phyloP scores from a whole-genome alignment of 257 asterid genomes.

The Scutellaria minor region DNA sequence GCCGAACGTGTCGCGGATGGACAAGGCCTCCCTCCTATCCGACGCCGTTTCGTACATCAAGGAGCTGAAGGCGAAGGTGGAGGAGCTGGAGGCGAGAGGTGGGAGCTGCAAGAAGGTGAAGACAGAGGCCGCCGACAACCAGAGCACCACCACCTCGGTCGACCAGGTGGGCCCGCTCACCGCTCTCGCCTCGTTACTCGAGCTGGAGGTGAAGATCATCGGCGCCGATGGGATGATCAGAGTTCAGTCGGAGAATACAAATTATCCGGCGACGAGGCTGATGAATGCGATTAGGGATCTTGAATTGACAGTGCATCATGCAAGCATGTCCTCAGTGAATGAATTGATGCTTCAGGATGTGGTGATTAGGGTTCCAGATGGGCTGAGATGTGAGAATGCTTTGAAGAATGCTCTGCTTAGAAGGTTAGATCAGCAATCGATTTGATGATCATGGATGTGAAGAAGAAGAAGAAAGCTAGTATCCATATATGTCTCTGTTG shows the following conservation, averaged over 20 bases:
- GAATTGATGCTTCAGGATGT: conserved; percentile 78
- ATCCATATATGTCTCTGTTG: no score
- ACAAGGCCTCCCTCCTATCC: conserved; percentile 76
- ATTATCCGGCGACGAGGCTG: conserved; percentile 62
- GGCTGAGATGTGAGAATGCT: conserved; percentile 41
- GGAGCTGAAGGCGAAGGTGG: conserved; percentile 61
- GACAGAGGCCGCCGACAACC: conserved; percentile 46
- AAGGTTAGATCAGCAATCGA: conserved; percentile 34
- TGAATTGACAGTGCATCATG: conserved; percentile 69
- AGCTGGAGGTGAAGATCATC: conserved; percentile 67
- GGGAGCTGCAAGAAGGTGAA: conserved; percentile 34
- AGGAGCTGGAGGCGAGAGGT: conserved; percentile 48
- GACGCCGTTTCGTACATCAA: conserved; percentile 86
- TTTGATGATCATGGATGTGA: no score
- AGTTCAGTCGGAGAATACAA: conserved; percentile 59
- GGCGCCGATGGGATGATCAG: conserved; percentile 80
- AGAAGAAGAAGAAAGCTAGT: no score
- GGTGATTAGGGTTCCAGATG: conserved; percentile 55
- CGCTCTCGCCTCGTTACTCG: conserved; percentile 30
- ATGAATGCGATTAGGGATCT: conserved; percentile 71
- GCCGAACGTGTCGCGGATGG: conserved; percentile 81
- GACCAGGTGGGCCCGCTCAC: conserved; percentile 25
- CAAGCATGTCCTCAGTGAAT: conserved; percentile 74
- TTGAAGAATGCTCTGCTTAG: conserved; percentile 53
- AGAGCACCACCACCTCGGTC: conserved; percentile 46